These are phyloP conservation scores for Myriosclerotinia curreyana DNA, from an alignment of 2,329 filamentous ascomycete species.

Conservation along the genomic window DNA sequence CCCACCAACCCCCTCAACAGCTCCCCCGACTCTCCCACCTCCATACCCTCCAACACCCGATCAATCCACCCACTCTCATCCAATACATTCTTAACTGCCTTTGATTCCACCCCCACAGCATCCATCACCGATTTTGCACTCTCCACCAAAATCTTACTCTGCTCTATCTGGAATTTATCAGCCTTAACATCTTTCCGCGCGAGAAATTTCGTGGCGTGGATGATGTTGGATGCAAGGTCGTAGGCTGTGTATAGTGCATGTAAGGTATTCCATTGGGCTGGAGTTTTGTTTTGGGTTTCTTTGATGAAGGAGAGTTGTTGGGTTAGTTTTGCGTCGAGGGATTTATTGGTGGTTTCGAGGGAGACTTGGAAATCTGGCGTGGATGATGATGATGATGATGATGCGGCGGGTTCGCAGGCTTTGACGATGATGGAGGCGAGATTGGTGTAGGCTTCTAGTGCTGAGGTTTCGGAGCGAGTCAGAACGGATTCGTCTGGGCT, in stretches of 20 bases:
- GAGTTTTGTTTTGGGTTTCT: neutral
- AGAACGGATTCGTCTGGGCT: slow-evolving; percentile 12
- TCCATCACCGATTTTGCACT: slow-evolving; percentile 26
- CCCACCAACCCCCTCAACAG: slow-evolving; percentile 31
- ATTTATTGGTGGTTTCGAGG: slow-evolving; percentile 28
- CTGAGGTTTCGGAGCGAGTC: slow-evolving; percentile 29
- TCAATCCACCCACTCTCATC: slow-evolving; percentile 41
- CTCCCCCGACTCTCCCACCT: slow-evolving; percentile 22
- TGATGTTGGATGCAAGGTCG: slow-evolving; percentile 30
- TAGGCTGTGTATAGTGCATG: slow-evolving; percentile 37
- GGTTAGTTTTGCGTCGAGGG: slow-evolving; percentile 26
- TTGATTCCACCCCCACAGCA: slow-evolving; percentile 28
- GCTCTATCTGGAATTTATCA: slow-evolving; percentile 26
- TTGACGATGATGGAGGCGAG: slow-evolving; percentile 31
- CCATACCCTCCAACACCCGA: slow-evolving; percentile 32
- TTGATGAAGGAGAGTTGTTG: slow-evolving; percentile 21
- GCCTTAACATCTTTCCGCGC: slow-evolving; percentile 25
- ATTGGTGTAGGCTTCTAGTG: slow-evolving; percentile 26
- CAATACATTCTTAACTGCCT: slow-evolving; percentile 33
- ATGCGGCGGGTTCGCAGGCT: slow-evolving; percentile 23
- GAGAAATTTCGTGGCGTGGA: slow-evolving; percentile 30
- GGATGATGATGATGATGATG: slow-evolving; percentile 19
- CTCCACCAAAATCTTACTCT: slow-evolving; percentile 23
- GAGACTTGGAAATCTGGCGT: slow-evolving; percentile 9
- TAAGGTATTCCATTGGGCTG: slow-evolving; percentile 24